Conservation (phyloP, 495 filamentous ascomycete genomes). For the Neurospora africana region DNA sequence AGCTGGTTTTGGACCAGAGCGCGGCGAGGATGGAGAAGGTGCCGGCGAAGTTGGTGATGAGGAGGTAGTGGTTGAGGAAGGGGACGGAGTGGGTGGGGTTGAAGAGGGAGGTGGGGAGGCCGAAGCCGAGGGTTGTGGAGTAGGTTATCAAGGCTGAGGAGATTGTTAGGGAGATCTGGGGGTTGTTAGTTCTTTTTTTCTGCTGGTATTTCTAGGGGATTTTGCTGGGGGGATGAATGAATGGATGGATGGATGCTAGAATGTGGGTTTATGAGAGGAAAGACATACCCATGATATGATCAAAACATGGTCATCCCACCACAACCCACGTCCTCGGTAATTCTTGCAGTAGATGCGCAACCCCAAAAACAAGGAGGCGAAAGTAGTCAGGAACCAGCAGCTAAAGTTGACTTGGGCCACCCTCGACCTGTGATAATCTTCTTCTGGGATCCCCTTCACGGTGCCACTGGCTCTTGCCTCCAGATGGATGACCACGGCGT, state of each 20-base stretch:
- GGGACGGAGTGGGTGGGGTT: neutral
- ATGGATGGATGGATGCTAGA: too few species aligned
- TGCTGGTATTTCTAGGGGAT: too few species aligned
- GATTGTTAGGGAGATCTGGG: conserved; percentile 13
- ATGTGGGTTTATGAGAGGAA: neutral
- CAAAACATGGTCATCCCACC: conserved; percentile 30
- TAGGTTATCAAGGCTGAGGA: conserved; percentile 61
- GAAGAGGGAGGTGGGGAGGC: conserved; percentile 16
- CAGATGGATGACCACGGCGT: neutral
- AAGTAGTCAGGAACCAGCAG: conserved; percentile 26
- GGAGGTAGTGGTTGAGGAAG: conserved; percentile 13
- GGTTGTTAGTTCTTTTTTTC: neutral
- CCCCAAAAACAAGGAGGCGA: conserved; percentile 26
- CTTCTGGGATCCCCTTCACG: neutral
- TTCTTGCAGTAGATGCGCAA: conserved; percentile 28
- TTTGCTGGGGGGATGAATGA: too few species aligned
- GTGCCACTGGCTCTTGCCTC: neutral
- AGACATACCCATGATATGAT: conserved; percentile 28
- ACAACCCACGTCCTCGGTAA: conserved; percentile 19
- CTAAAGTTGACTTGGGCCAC: conserved; percentile 28
- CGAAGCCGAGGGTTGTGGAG: conserved; percentile 20
- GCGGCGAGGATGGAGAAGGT: conserved; percentile 26
- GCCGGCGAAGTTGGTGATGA: conserved; percentile 19
- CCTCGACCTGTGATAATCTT: neutral
- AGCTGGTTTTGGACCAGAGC: conserved; percentile 24